These are phyloP conservation scores for Incumbomyces lentus DNA, from an alignment of 2,329 filamentous ascomycete genomes.

Conservation along the genomic window DNA sequence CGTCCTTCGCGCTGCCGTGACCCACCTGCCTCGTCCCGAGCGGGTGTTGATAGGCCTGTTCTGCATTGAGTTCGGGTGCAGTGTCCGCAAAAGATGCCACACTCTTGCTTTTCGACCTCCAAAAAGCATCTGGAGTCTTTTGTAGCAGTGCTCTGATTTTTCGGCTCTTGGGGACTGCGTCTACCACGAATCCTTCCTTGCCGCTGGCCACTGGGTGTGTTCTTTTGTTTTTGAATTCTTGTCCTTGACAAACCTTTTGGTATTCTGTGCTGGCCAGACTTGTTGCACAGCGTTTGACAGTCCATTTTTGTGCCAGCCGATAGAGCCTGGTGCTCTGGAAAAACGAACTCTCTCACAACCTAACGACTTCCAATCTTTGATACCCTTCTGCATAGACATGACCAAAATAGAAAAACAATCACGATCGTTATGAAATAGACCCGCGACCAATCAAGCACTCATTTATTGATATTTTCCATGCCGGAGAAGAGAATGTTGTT, in stretches of 20 bases:
- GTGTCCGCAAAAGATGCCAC: no score
- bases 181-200: background rate
- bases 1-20: background rate
- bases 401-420: background rate
- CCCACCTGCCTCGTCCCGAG: no score
- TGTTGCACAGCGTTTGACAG: slow-evolving; percentile 1
- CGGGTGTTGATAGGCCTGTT: no score
- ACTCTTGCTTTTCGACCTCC: no score
- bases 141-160: no score
- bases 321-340: slow-evolving; percentile 2
- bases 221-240: background rate
- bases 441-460: background rate
- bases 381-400: background rate
- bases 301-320: background rate
- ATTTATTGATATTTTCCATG: background rate
- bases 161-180: no score
- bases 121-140: no score
- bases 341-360: background rate
- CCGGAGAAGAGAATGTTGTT: slow-evolving; percentile 24
- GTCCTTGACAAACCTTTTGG: background rate
- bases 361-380: background rate
- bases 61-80: no score
- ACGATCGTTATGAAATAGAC: background rate
- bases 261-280: no score
- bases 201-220: background rate